These are phyloP conservation scores for Handroanthus guayacan DNA, from an alignment of 257 asterid genomes.

Conservation along the genomic window DNA sequence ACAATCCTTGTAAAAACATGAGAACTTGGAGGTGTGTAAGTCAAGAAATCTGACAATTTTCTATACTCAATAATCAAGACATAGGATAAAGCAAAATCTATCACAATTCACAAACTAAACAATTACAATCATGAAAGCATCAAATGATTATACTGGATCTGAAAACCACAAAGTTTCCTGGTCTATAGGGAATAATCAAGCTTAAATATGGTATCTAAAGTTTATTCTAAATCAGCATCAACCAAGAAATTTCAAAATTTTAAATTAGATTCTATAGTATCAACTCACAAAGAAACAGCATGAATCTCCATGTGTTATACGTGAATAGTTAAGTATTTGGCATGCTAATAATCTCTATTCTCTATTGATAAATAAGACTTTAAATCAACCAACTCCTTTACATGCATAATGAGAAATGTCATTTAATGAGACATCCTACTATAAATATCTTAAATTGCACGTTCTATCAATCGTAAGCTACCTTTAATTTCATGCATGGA, in stretches of 20 bases:
- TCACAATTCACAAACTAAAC: no score
- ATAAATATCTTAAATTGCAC: background rate
- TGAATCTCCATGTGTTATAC: background rate
- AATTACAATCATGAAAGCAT: no score
- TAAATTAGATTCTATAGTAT: background rate
- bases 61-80: no score
- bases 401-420: slow-evolving; percentile 23
- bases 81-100: no score
- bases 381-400: background rate
- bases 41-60: no score
- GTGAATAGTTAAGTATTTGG: background rate
- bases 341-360: background rate
- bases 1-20: no score
- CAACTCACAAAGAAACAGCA: background rate
- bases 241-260: background rate
- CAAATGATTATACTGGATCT: no score
- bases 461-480: slow-evolving; percentile 1
- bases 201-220: no score
- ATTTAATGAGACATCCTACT: background rate
- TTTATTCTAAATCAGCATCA: background rate
- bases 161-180: no score
- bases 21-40: no score
- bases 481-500: background rate
- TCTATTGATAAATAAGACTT: slow-evolving; percentile 3
- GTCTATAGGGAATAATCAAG: no score